Evolutionary conservation across 495 filamentous ascomycete genomes (phyloP).

Genomic region (Penicillium parvum): DNA sequence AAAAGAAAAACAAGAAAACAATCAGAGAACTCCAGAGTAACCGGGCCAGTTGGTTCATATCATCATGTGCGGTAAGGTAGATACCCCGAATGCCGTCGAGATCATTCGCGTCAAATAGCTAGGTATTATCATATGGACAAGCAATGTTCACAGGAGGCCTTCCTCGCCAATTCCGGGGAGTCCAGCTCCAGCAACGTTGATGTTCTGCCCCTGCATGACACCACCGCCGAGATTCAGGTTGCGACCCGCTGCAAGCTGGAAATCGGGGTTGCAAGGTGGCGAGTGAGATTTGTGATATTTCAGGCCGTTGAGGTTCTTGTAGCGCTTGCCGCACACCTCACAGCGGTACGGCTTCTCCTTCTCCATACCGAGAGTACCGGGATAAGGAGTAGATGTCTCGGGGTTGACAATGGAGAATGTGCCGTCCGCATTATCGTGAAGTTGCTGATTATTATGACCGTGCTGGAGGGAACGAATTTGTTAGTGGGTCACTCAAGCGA

Average conservation of each 20-base stretch:
- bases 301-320: conserved; percentile 97
- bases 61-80: conserved; percentile 16
- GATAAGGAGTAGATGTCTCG: conserved; percentile 87
- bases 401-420: conserved; percentile 98
- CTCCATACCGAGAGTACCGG: conserved; percentile 96
- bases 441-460: conserved; percentile 91
- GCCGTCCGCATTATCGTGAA: conserved; percentile 92
- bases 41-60: conserved; percentile 24
- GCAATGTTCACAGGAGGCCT: conserved; percentile 36
- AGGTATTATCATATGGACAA: conserved; percentile 24
- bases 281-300: conserved; percentile 91
- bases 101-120: conserved; percentile 22
- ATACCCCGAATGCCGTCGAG: conserved; percentile 12
- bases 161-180: conserved; percentile 51
- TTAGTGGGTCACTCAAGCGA: not conserved
- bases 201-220: conserved; percentile 50
- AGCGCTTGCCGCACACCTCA: conserved; percentile 93
- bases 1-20: conserved; percentile 5
- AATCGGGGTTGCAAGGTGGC: conserved; percentile 60
- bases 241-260: conserved; percentile 41
- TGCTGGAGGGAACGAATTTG: conserved; percentile 49
- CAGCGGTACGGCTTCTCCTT: conserved; percentile 99
- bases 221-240: conserved; percentile 41
- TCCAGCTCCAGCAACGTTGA: conserved; percentile 48
- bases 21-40: conserved; percentile 23